A percentile compares a stretch with the other conserved stretches of the same genome.
phyloP scores from a whole-genome alignment of 2,329 filamentous ascomycete genomes.

The Chrysosphaeria jannelii region DNA sequence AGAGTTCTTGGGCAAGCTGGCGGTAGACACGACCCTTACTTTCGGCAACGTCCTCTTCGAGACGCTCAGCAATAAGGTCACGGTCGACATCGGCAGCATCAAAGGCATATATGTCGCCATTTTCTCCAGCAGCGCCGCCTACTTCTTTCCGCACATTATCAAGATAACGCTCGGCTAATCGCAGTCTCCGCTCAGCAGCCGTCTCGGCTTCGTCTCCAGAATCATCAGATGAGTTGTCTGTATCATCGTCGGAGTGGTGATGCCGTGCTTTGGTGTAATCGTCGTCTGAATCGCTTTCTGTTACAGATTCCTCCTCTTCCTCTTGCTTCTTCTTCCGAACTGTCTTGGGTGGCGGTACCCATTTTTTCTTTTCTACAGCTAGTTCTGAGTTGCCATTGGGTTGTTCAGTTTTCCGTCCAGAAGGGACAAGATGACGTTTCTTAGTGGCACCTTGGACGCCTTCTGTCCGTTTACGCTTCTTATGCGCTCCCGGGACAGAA shows the following conservation, averaged over 20 bases:
- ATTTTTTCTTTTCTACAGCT: too few relatives aligned
- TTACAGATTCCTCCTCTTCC: constrained; percentile 2
- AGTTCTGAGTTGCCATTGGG: constrained; percentile 1
- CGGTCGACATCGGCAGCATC: constrained; percentile 82
- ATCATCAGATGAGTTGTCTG: too few relatives aligned
- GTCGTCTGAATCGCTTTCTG: constrained; percentile 30
- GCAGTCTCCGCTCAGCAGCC: constrained; percentile 57
- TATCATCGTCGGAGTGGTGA: constrained; percentile 12
- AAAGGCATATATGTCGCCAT: constrained; percentile 45
- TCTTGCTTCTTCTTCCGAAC: neutral
- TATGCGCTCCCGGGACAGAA: constrained; percentile 57
- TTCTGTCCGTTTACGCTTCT: constrained; percentile 55
- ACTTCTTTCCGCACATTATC: constrained; percentile 67
- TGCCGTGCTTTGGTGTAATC: constrained; percentile 42
- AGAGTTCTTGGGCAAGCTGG: constrained; percentile 41
- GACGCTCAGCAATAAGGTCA: constrained; percentile 66
- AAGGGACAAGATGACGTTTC: neutral
- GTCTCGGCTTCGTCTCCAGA: constrained; percentile 68
- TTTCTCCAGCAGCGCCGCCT: constrained; percentile 7
- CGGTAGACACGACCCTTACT: constrained; percentile 73
- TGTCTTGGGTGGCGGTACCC: neutral
- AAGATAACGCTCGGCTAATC: constrained; percentile 74
- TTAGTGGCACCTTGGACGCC: constrained; percentile 11
- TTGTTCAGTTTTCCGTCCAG: constrained; percentile 1
- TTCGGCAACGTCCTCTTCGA: constrained; percentile 81